Evolutionary conservation across 192 early-diverging fungal species (phyloP), one percentile per base, ranked within the genome.

Genomic region (Paraglomus brasilianum): DNA sequence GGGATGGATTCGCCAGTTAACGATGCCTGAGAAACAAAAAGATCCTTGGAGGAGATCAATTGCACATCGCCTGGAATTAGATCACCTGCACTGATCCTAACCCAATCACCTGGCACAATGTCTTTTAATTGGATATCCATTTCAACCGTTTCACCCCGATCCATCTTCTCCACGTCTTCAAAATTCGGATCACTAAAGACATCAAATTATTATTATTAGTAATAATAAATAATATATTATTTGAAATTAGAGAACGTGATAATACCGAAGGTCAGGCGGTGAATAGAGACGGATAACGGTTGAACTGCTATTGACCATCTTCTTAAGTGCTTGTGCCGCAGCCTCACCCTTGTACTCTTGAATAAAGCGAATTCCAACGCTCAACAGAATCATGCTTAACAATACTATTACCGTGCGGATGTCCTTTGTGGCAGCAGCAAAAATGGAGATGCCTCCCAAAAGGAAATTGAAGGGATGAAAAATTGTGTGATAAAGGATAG

Each of bases 1-100:
- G 81, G 81, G 49, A 83, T 69, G 17, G 74, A 78, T 56, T 83
- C 81, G 9, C 81, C 81, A 38, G 81, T 82, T 24, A 82, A 66
- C 15, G 76, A 55, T 4, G 81, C 72, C 52, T 82, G 76, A n/a
- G 81, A 78, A 13, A 83, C 75, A 52, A 76, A 78, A n/a, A 83
- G 61, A 67, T 83, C 76, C 55, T 78, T 80, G 50, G 77, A 75
- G 15, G 75, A 72, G 4, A 83, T 42, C 6, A 83, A n/a, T 22
- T 57, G 65, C 17, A 74, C 73, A 50, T 83, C 81, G 7, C 71
- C 76, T 2, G 79, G 79, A 22, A 83, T 68, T 19, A 83, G 22
- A 40, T 78, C 76, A 24, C 81, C 81, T 21, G 80, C 79, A 8
- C 70, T 70, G 17, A 83, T 68, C 40, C 65, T 66, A n/a, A 83